A percentile compares a stretch with the other conserved stretches of the same genome.
phyloP scores from a whole-genome alignment of 148 eudicot genomes.

The Vaccinium corymbosum region DNA sequence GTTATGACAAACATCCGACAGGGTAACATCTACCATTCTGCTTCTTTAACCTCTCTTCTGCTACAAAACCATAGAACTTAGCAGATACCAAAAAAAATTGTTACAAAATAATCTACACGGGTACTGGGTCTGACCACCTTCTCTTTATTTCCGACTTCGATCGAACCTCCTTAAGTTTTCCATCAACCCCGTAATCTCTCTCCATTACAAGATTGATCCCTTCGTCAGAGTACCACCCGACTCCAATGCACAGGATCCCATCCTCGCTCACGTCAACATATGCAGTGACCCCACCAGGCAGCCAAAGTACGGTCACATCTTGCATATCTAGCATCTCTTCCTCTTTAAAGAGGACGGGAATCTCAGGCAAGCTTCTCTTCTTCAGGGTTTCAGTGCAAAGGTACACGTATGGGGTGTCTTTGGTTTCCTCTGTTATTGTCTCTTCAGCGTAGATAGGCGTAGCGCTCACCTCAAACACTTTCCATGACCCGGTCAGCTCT shows the following conservation, averaged over 20 bases:
- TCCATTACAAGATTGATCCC: constrained; percentile 98
- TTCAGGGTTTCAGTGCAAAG: constrained; percentile 84
- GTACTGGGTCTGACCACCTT: constrained; percentile 65
- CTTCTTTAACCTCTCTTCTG: not conserved
- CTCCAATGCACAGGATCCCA: constrained; percentile 87
- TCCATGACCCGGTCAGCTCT: constrained; percentile 84
- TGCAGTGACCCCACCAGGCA: constrained; percentile 90
- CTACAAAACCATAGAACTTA: not conserved
- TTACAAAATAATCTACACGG: constrained; percentile 20
- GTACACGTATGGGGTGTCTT: constrained; percentile 64
- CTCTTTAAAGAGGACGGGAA: constrained; percentile 64
- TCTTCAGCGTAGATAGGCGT: constrained; percentile 85
- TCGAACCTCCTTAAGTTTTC: constrained; percentile 81
- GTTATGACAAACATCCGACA: no score
- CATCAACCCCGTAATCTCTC: constrained; percentile 90
- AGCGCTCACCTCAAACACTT: constrained; percentile 94
- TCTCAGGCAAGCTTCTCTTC: constrained; percentile 78
- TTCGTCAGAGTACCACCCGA: constrained; percentile 97
- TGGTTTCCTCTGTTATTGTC: constrained; percentile 33
- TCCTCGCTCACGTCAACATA: constrained; percentile 86
- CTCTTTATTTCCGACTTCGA: constrained; percentile 85
- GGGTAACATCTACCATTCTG: not conserved
- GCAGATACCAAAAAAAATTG: not conserved
- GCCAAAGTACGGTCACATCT: constrained; percentile 83
- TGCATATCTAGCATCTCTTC: constrained; percentile 88